phyloP scores from a whole-genome alignment of 2,329 filamentous ascomycete species.

The Pleoardoris graminearum region DNA sequence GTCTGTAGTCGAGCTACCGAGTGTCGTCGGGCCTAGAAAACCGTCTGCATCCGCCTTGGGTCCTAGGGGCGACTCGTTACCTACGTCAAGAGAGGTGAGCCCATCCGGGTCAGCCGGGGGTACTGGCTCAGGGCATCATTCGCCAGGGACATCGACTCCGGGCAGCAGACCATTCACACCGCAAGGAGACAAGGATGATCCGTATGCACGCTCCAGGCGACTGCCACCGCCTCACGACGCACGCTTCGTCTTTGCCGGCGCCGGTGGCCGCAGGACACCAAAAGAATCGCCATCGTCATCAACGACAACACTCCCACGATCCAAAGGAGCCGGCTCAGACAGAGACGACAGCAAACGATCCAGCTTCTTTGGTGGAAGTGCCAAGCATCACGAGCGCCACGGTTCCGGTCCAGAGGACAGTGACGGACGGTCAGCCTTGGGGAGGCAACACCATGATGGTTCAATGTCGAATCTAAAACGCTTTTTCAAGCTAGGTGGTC shows the following conservation, averaged over 20 bases:
- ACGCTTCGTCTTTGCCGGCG: constrained; percentile 76
- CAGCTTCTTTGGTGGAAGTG: constrained; percentile 57
- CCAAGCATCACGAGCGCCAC: constrained; percentile 55
- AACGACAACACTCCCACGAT: constrained; percentile 50
- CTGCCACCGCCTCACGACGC: constrained; percentile 72
- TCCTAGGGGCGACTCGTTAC: constrained; percentile 57
- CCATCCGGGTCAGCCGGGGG: constrained; percentile 62
- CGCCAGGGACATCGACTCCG: constrained; percentile 53
- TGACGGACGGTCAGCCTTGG: constrained; percentile 27
- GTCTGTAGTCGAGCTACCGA: constrained; percentile 49
- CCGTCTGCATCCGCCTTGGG: constrained; percentile 61
- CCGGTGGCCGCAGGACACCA: constrained; percentile 69
- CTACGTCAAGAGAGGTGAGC: constrained; percentile 61
- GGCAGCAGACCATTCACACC: constrained; percentile 78
- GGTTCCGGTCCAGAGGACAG: constrained; percentile 45
- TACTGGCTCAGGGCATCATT: constrained; percentile 50
- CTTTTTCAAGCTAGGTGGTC: constrained; percentile 84
- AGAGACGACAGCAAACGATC: constrained; percentile 52
- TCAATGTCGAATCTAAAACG: constrained; percentile 95
- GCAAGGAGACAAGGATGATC: constrained; percentile 77
- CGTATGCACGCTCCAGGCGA: constrained; percentile 81
- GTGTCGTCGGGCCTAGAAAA: constrained; percentile 52
- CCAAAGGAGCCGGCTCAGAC: constrained; percentile 46
- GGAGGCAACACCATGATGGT: constrained; percentile 58
- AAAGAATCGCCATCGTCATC: constrained; percentile 37